These are phyloP conservation scores for Fusarium setosum DNA, from an alignment of 2,329 filamentous ascomycete species.

Conservation along the genomic window DNA sequence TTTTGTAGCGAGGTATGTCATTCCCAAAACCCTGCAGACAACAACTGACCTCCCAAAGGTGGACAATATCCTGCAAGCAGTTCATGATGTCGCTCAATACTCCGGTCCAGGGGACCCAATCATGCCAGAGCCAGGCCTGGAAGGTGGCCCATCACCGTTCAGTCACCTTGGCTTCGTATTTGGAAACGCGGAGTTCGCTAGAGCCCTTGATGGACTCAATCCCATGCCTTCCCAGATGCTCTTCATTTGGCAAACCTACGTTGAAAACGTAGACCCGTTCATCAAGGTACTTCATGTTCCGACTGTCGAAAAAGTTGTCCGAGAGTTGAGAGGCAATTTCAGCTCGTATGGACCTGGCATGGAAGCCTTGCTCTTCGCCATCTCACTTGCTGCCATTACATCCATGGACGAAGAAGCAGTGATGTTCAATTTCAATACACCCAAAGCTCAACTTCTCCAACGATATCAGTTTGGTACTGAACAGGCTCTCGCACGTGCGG, in stretches of 20 bases:
- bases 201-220: slow-evolving; percentile 28
- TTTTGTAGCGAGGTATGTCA: slow-evolving; percentile 44
- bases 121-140: neutral
- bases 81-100: slow-evolving; percentile 41
- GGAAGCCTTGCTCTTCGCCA: slow-evolving; percentile 41
- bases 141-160: neutral
- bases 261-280: slow-evolving; percentile 46
- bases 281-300: slow-evolving; percentile 45
- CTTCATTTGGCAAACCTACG: slow-evolving; percentile 46
- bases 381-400: slow-evolving; percentile 42
- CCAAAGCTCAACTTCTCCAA: slow-evolving; percentile 29
- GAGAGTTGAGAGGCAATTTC: slow-evolving; percentile 31
- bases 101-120: neutral
- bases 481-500: slow-evolving; percentile 37
- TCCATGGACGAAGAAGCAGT: slow-evolving; percentile 40
- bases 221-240: slow-evolving; percentile 43
- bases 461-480: slow-evolving; percentile 39
- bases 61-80: slow-evolving; percentile 45
- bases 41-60: slow-evolving; percentile 31
- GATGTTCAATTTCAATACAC: slow-evolving; percentile 22
- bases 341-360: slow-evolving; percentile 23
- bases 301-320: slow-evolving; percentile 31
- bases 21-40: rapidly evolving
- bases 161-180: slow-evolving; percentile 36
- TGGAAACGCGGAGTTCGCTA: slow-evolving; percentile 13